phyloP scores from a whole-genome alignment of 331 rosid species.

The Ulmus americana region DNA sequence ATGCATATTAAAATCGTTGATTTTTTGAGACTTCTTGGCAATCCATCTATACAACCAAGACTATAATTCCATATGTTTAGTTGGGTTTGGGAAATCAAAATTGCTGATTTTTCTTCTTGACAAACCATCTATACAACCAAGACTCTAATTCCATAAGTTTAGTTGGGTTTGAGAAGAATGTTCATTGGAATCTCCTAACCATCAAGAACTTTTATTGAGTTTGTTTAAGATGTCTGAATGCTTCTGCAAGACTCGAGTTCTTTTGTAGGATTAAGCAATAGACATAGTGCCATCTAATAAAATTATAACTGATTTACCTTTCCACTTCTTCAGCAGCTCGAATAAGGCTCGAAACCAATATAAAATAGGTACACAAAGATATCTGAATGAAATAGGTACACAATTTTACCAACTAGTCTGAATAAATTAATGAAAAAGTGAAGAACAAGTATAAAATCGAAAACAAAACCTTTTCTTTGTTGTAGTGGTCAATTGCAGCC shows the following conservation, averaged over 20 bases:
- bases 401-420: too few relatives aligned
- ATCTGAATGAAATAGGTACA: too few relatives aligned
- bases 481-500: too few relatives aligned
- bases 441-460: too few relatives aligned
- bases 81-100: neutral
- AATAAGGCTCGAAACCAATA: constrained; percentile 66
- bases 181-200: too few relatives aligned
- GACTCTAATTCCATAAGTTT: neutral
- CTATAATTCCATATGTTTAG: neutral
- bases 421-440: too few relatives aligned
- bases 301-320: constrained; percentile 42
- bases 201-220: too few relatives aligned
- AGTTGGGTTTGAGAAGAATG: neutral
- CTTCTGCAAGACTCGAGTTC: neutral
- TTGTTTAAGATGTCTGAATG: too few relatives aligned
- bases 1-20: neutral
- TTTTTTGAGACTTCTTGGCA: neutral
- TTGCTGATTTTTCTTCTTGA: neutral
- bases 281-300: neutral
- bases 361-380: too few relatives aligned
- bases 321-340: constrained; percentile 87
- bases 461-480: too few relatives aligned
- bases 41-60: neutral
- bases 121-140: neutral
- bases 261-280: constrained; percentile 1